Percentiles rank a stretch among this genome's conserved stretches.
phyloP scores from a whole-genome alignment of 2,329 filamentous ascomycete genomes.

The Arachnopeziza araneosa region DNA sequence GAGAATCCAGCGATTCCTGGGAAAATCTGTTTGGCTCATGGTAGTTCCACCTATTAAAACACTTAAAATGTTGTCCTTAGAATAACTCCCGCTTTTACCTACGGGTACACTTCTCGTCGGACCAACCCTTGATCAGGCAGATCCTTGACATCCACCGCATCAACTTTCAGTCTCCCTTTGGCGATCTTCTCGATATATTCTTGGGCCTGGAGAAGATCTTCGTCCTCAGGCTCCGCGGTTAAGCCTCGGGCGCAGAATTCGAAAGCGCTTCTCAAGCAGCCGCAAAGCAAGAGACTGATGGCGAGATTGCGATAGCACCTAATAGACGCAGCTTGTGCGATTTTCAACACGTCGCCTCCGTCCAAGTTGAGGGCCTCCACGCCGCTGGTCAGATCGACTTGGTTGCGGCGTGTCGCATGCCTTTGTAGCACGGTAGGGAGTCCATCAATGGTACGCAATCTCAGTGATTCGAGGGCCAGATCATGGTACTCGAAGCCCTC shows the following conservation, averaged over 20 bases:
- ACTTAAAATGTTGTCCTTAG: too few relatives aligned
- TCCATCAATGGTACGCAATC: constrained; percentile 12
- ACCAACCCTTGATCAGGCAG: constrained; percentile 67
- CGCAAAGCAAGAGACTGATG: constrained; percentile 54
- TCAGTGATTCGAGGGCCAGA: constrained; percentile 44
- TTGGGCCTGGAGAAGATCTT: constrained; percentile 49
- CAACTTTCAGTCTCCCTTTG: constrained; percentile 40
- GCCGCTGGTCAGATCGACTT: constrained; percentile 13
- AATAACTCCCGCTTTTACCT: too few relatives aligned
- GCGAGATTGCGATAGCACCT: constrained; percentile 55
- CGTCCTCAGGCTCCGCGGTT: constrained; percentile 47
- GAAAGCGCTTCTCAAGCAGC: constrained; percentile 62
- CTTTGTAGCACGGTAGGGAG: constrained; percentile 40
- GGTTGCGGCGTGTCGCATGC: not conserved
- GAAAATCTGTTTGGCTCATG: constrained; percentile 67
- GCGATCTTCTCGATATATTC: constrained; percentile 49
- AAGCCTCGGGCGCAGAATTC: constrained; percentile 61
- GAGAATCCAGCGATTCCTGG: constrained; percentile 58
- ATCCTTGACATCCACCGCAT: constrained; percentile 43
- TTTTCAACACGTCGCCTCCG: constrained; percentile 32
- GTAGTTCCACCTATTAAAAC: constrained; percentile 46
- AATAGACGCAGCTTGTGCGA: constrained; percentile 47
- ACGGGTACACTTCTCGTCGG: constrained; percentile 61
- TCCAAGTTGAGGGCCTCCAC: constrained; percentile 18
- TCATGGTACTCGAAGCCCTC: constrained; percentile 81